These are phyloP conservation scores for Neofusicoccum umdonicola DNA, from an alignment of 2,329 filamentous ascomycete species.

Conservation along the genomic window DNA sequence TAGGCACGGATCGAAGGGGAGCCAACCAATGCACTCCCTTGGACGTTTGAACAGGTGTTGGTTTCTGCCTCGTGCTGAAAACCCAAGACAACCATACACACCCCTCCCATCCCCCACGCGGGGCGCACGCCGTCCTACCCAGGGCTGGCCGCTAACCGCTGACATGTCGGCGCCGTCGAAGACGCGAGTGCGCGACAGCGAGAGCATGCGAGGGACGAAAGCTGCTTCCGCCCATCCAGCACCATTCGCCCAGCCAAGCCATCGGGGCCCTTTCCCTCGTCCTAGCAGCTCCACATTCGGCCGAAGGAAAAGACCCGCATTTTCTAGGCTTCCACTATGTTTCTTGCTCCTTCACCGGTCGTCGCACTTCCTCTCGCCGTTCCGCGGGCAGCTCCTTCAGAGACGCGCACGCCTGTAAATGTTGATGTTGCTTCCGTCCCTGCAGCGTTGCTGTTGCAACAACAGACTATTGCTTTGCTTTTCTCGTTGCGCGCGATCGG, in stretches of 20 bases:
- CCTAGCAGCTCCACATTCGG: background rate
- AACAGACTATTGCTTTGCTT: too few species aligned
- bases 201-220: background rate
- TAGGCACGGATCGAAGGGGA: background rate
- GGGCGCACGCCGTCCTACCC: background rate
- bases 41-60: background rate
- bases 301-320: background rate
- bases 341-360: background rate
- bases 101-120: background rate
- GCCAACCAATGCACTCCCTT: background rate
- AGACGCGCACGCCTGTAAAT: background rate
- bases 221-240: background rate
- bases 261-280: background rate
- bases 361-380: background rate
- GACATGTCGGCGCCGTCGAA: background rate
- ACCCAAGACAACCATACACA: background rate
- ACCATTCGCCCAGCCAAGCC: background rate
- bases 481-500: background rate
- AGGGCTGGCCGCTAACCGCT: background rate
- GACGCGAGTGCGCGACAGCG: background rate
- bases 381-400: background rate
- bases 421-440: background rate
- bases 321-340: background rate
- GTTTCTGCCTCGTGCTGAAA: conserved; percentile 2
- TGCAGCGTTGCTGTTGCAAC: background rate